Base-by-base conservation (phyloP, 441 rosid genomes). In the Populus tomentosa region DNA sequence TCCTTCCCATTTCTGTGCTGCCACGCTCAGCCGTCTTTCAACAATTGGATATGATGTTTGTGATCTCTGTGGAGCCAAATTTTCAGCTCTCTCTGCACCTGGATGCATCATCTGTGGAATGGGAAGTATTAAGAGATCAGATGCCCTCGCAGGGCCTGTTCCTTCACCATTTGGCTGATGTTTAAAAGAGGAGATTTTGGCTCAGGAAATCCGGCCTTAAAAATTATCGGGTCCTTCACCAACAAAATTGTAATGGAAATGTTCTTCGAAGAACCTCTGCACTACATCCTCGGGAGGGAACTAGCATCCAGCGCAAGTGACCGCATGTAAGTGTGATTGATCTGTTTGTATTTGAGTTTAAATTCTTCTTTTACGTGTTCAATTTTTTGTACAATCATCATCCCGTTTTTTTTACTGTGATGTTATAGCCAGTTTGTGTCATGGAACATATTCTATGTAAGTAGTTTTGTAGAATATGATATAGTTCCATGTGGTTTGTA, bases 61-160 rank as follows among this genome's bases (percentile, higher is more conserved):
- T 4, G 98, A 94, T 89, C 92, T 94, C 36, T 97, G 98, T 76
- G 98, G 98, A 18, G 93, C 98, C 53, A 97, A 97, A 83, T 97
- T 97, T 82, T 93, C 99, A 1, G 99, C 99, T 16, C 88, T 93
- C 67, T 88, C 98, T 6, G 35, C 98, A 1, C 95, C 98, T 6
- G 98, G 97, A 38, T 97, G 99, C 89, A 89, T 97, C 63, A 93
- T 93, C 32, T 97, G 99, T 77, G 99, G 99, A 67, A 94, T 96
- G 99, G 99, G 99, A 84, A 90, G 92, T 72, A 91, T 95, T 59
- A 90, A 92, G 84, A 85, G 99, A 73, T 95, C 99, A 30, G 99
- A 94, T 79, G 97, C 98, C 18, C 84, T 91, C 24, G 81, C 91
- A 21, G 99, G 91, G 62, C 91, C 95, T 14, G 94, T 85, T 26